Evolutionary conservation across 768 basidiomycete genomes (phyloP).

Genomic region (Amanita polypyramis): DNA sequence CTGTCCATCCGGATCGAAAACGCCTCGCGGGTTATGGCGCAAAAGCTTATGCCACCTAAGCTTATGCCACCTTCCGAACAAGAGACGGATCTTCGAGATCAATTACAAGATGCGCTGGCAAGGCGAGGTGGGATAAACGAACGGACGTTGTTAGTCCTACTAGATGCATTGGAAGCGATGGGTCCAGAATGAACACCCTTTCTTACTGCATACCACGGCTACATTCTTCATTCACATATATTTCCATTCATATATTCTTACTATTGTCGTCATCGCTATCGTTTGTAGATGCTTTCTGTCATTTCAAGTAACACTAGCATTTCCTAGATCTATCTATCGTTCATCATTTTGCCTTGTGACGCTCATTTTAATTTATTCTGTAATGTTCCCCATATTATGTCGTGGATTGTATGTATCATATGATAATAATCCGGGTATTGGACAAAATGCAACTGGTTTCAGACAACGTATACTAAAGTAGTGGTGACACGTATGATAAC

Average conservation of each 20-base stretch:
- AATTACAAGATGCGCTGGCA: not conserved
- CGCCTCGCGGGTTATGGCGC: not conserved
- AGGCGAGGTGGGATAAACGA: constrained; percentile 2
- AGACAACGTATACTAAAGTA: too few relatives aligned
- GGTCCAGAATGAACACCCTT: not conserved
- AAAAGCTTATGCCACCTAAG: not conserved
- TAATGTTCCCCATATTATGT: too few relatives aligned
- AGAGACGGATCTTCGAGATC: not conserved
- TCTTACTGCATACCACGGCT: not conserved
- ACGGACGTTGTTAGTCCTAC: constrained; percentile 1
- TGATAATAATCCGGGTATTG: not conserved
- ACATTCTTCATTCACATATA: not conserved
- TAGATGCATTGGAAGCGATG: not conserved
- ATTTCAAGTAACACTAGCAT: not conserved
- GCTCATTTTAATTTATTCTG: not conserved
- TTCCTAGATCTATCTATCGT: not conserved
- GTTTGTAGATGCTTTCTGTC: not conserved
- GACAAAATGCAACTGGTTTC: too few relatives aligned
- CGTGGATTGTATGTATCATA: too few relatives aligned
- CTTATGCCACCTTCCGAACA: not conserved
- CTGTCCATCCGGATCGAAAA: constrained; percentile 46
- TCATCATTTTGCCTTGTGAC: not conserved
- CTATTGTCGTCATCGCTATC: not conserved
- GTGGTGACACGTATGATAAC: too few relatives aligned
- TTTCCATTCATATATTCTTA: not conserved